Conservation (phyloP, 805 yeast genomes). For the Lipomyces starkeyi region DNA sequence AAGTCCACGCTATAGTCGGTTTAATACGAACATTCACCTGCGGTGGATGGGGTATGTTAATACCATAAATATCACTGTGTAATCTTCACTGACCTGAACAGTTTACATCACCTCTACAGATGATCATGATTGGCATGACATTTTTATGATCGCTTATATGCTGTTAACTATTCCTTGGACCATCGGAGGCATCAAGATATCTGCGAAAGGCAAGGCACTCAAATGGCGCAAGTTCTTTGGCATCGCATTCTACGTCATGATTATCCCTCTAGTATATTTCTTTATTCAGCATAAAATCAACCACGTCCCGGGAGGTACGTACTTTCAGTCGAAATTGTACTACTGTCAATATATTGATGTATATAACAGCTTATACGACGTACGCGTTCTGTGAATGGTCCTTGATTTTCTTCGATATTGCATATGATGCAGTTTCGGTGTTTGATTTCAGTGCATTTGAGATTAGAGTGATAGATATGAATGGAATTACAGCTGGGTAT, state of each 20-base stretch:
- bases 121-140: constrained; percentile 94
- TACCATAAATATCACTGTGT: neutral
- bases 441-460: constrained; percentile 71
- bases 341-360: neutral
- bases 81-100: constrained; percentile 2
- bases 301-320: constrained; percentile 66
- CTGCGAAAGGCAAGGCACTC: constrained; percentile 56
- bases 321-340: neutral
- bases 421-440: constrained; percentile 81
- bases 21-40: constrained; percentile 88
- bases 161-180: constrained; percentile 94
- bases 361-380: constrained; percentile 73
- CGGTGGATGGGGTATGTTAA: constrained; percentile 78
- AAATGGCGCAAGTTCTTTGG: constrained; percentile 59
- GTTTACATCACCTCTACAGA: constrained; percentile 96
- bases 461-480: constrained; percentile 49
- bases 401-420: constrained; percentile 78
- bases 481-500: constrained; percentile 41
- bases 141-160: constrained; percentile 91
- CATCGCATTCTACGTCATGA: constrained; percentile 66
- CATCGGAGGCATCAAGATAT: constrained; percentile 59
- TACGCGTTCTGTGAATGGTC: constrained; percentile 97
- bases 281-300: constrained; percentile 93
- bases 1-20: constrained; percentile 58
- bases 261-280: constrained; percentile 84